These are phyloP conservation scores for Dioscorea alata DNA, from an alignment of 106 monocot species.

Conservation along the genomic window DNA sequence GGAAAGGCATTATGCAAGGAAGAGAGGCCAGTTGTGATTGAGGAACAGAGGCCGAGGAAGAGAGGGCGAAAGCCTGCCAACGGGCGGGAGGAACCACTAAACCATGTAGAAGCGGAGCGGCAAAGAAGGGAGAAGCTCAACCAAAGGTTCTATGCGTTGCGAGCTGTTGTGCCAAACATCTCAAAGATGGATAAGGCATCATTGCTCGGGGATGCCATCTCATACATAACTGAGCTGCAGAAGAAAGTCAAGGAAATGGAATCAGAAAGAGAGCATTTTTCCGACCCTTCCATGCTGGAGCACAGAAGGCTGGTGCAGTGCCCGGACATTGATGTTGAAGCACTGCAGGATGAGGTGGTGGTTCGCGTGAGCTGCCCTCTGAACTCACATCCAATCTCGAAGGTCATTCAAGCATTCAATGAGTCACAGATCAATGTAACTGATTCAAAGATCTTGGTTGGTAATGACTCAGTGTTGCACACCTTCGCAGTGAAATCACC, in stretches of 20 bases:
- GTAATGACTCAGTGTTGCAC: constrained; percentile 44
- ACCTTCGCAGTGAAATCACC: constrained; percentile 64
- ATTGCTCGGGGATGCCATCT: constrained; percentile 59
- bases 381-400: constrained; percentile 59
- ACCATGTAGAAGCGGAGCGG: constrained; percentile 71
- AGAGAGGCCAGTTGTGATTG: constrained; percentile 10
- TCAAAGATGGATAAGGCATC: constrained; percentile 85
- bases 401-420: constrained; percentile 55
- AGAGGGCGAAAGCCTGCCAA: constrained; percentile 68
- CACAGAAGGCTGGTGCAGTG: constrained; percentile 10
- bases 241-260: constrained; percentile 70
- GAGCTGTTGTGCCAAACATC: constrained; percentile 75
- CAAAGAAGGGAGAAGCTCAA: constrained; percentile 79
- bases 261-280: constrained; percentile 16
- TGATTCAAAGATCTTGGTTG: constrained; percentile 43
- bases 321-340: constrained; percentile 49
- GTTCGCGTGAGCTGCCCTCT: constrained; percentile 65
- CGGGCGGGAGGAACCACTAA: constrained; percentile 62
- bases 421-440: constrained; percentile 50
- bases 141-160: constrained; percentile 64
- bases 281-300: background rate
- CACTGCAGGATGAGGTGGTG: constrained; percentile 45
- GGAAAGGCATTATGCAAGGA: constrained; percentile 28
- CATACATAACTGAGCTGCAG: constrained; percentile 68
- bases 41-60: constrained; percentile 48